Base-by-base conservation (phyloP, 2,329 filamentous ascomycete genomes). In the Dothiorella sarmentorum region DNA sequence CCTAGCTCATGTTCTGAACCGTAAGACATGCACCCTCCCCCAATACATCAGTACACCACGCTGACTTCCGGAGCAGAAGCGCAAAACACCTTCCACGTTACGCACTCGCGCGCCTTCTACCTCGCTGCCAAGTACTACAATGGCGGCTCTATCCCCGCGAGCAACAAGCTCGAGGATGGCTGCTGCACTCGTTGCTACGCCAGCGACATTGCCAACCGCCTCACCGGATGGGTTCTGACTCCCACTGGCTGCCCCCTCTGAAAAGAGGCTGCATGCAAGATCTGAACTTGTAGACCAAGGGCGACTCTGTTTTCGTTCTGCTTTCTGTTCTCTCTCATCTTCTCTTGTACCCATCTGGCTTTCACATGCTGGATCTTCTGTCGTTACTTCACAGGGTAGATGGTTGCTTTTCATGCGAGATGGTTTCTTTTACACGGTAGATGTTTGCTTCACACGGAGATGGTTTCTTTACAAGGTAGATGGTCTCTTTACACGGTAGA, bases 101-200 rank as follows among this genome's bases (percentile, higher is more conserved):
- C 58, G 17, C 69, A 73, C 60, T 72, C 69, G 37, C 68, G 68
- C 58, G 73, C 71, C 44, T 80, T 72, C 67, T 81, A 80, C 66
- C 73, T 69, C 49, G 78, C 75, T 0, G 76, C 78, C n/a, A 70
- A 78, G 31, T 73, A 76, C 33, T 82, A 81, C 70, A 82, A 82
- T 66, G 76, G 76, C n/a, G 79, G 79, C 15, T 68, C 66, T 20
- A 63, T 79, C 65, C 60, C 67, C 37, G 61, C 61, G 9, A 69
- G 63, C 45, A 69, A 67, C 35, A 71, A 78, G 61, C 66, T 77
- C 6, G 70, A 74, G 38, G 69, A 72, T 56, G 76, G 76, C 43
- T 70, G 78, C 65, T 75, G 72, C 29, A 80, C 78, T 17, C 73
- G 75, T 61, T 82, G 79, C 70, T 83, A 83, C 65, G 71, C 75